Conservation (phyloP, 164 flowering plant species). For the Kalanchoe fedtschenkoi region DNA sequence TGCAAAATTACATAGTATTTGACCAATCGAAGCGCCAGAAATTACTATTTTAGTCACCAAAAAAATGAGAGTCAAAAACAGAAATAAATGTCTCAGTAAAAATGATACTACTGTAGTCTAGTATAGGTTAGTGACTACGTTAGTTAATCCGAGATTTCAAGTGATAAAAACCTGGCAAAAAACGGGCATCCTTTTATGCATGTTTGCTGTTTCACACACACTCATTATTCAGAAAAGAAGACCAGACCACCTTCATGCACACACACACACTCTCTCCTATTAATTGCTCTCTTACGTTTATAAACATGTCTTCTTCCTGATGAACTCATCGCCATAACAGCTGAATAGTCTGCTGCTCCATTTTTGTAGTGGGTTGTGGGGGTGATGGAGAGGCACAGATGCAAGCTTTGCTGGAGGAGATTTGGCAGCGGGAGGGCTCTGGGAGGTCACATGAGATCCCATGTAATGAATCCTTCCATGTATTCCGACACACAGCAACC, state of each 20-base stretch:
- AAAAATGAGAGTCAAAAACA: neutral
- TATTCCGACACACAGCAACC: slow-evolving; percentile 16
- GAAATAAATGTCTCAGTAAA: neutral
- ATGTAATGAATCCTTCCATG: slow-evolving; percentile 28
- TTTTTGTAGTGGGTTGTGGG: neutral
- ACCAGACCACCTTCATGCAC: neutral
- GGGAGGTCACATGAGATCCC: slow-evolving; percentile 71
- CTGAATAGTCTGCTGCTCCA: no score
- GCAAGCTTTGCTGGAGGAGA: slow-evolving; percentile 40
- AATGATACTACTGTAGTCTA: neutral
- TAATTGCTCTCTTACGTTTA: slow-evolving; percentile 1
- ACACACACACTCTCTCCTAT: neutral
- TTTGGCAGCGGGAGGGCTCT: slow-evolving; percentile 56
- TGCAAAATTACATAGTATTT: no score
- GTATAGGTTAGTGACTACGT: neutral
- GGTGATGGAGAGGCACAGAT: slow-evolving; percentile 43
- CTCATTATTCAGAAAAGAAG: no score
- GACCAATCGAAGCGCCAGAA: neutral
- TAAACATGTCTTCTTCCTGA: neutral
- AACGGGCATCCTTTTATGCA: neutral
- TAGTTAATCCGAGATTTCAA: no score
- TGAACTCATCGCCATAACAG: no score
- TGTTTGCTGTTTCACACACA: neutral
- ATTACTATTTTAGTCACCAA: neutral
- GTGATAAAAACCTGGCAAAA: neutral